These are phyloP conservation scores for Leptodermis oblonga DNA, from an alignment of 257 asterid species.

Conservation along the genomic window DNA sequence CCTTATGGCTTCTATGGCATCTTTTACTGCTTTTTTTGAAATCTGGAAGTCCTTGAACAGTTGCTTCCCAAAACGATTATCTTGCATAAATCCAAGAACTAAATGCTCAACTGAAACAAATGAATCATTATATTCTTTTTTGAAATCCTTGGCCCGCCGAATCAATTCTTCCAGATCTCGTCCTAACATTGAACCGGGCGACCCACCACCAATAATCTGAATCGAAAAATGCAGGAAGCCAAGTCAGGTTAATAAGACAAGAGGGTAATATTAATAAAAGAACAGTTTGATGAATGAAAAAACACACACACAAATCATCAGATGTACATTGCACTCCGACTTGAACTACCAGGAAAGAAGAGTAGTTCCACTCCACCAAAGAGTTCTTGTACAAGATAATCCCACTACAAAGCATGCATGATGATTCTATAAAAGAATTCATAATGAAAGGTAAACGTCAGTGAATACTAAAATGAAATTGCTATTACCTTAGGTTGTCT, in stretches of 20 bases:
- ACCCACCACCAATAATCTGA: constrained; percentile 86
- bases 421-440: no score
- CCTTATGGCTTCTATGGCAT: constrained; percentile 74
- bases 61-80: constrained; percentile 81
- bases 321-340: not conserved
- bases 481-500: constrained; percentile 89
- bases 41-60: constrained; percentile 67
- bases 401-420: not conserved
- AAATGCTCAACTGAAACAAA: constrained; percentile 92
- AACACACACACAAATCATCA: not conserved
- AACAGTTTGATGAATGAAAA: not conserved
- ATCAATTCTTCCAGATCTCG: constrained; percentile 77
- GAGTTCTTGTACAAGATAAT: no score
- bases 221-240: not conserved
- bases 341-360: not conserved
- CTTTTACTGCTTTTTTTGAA: constrained; percentile 51
- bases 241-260: not conserved
- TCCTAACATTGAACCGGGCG: constrained; percentile 90
- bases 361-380: not conserved
- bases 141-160: constrained; percentile 80
- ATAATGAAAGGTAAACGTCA: not conserved
- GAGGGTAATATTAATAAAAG: not conserved
- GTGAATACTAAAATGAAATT: not conserved
- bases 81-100: constrained; percentile 71
- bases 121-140: constrained; percentile 85